Conservation (phyloP, 345 rosid species). For the Orychophragmus violaceus region DNA sequence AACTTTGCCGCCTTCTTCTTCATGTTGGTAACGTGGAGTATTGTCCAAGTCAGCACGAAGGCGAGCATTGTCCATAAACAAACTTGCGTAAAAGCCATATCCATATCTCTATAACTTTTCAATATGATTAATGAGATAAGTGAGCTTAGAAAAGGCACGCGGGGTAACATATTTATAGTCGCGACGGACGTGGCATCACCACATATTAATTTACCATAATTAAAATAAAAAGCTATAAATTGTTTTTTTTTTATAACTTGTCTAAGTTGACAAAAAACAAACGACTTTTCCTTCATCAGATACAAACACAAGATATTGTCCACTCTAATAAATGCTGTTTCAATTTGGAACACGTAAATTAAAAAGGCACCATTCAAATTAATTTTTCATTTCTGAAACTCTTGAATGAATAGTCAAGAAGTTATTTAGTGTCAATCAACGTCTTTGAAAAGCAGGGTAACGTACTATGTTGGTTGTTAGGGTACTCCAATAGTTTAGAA, state of each 20-base stretch:
- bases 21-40: background rate
- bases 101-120: too few species aligned
- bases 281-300: background rate
- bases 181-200: background rate
- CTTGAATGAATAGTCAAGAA: background rate
- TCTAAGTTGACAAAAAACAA: background rate
- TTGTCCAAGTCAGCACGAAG: slow-evolving; percentile 4
- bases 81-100: background rate
- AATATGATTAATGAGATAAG: background rate
- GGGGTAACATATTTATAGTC: background rate
- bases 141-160: background rate
- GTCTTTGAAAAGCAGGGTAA: background rate
- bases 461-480: background rate
- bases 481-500: too few species aligned
- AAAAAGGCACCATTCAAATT: background rate
- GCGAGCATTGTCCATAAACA: slow-evolving; percentile 14
- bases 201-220: background rate
- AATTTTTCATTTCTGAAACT: background rate
- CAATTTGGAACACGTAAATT: background rate
- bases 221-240: background rate
- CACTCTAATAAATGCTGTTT: background rate
- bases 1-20: background rate
- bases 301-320: background rate
- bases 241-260: background rate
- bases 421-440: background rate